Base-by-base conservation (phyloP, 2,329 filamentous ascomycete species). In the Fusarium sacchari region DNA sequence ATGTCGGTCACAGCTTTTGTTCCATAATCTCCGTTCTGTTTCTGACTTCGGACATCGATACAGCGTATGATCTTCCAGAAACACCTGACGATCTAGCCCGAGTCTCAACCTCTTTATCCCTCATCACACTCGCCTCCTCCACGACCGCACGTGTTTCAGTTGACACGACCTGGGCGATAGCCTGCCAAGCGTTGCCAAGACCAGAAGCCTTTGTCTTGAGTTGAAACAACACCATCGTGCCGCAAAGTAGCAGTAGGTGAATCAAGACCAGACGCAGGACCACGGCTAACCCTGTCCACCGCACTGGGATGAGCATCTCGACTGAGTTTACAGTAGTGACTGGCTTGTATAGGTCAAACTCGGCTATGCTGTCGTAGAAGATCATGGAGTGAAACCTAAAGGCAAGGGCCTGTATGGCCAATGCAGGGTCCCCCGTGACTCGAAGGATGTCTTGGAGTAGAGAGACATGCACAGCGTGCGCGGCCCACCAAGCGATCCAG, bases 161-260 rank as follows among this genome's bases (percentile, higher is more conserved):
- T 6, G 72, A 72, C 3, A 67, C 28, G 17, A 70, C 59, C 26
- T 72, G 52, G 2, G 62, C 50, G 5, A 70, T 34, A 3, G 62
- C 61, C 5, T 75, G 69, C 69, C 72, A 74, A 7, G 61, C 46
- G 17, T 72, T 60, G 5, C 61, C 72, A 0, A 75, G 20, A 11
- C n/a, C 12, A 4, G 72, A 67, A 32, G 56, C 40, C 6, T 24
- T n/a, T 3, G 61, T 75, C 5, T 32, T 53, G 1, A 26, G 7
- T 1, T 56, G 43, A 30, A 74, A 74, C 1, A 72, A 40, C 1
- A 26, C n/a, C 47, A 67, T 37, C 0, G 44, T 60, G 5, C 26
- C 13, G 9, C 26, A 18, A 4, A 50, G 28, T 0, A 73, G 26
- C 0, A 44, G 12, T 18, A 74, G 46, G 34, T 69, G 59, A 3